Evolutionary conservation across 495 filamentous ascomycete genomes (phyloP), one percentile per base, ranked within the genome.

Genomic region (Ramalina intermedia): DNA sequence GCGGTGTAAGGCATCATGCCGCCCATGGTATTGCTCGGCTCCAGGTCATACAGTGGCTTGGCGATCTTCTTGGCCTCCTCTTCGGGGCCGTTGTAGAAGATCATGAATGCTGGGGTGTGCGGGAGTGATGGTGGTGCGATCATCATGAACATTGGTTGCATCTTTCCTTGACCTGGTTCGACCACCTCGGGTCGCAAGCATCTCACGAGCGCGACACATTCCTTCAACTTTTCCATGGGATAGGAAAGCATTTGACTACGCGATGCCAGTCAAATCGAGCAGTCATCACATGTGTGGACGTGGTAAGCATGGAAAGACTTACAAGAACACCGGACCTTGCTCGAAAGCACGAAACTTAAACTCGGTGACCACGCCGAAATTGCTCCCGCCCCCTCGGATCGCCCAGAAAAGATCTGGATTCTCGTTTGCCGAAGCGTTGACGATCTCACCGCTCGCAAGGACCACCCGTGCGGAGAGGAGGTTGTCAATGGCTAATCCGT

Each of bases 401-500:
- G 54, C 62, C 61, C 60, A 60, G 61, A 66, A 63, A 18, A 66
- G 54, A 17, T 65, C 60, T 16, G 33, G 27, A 20, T 66, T 50
- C 36, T 59, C 49, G 8, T 46, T 48, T 12, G 37, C 43, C 5
- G 64, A 68, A 1, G 50, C 51, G 7, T 35, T 42, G 36, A 59
- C 37, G 12, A 65, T 39, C 1, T 56, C 51, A 9, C 66, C 68
- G 4, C 48, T 27, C 9, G 61, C 63, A 1, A 60, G 61, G 16
- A 70, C 56, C 2, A 71, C 41, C 9, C 57, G 50, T 4, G 60
- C 58, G 12, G 54, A 51, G 24, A 66, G n/a, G 2, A 68, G 57
- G 16, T 54, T 58, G 49, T 72, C 68, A 27, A 57, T 44, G 14
- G 63, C 59, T 46, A 69, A 50, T 24, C 69, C 67, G 21, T 65